phyloP scores from a whole-genome alignment of 2,329 filamentous ascomycete genomes.

The Daldinia sp. region DNA sequence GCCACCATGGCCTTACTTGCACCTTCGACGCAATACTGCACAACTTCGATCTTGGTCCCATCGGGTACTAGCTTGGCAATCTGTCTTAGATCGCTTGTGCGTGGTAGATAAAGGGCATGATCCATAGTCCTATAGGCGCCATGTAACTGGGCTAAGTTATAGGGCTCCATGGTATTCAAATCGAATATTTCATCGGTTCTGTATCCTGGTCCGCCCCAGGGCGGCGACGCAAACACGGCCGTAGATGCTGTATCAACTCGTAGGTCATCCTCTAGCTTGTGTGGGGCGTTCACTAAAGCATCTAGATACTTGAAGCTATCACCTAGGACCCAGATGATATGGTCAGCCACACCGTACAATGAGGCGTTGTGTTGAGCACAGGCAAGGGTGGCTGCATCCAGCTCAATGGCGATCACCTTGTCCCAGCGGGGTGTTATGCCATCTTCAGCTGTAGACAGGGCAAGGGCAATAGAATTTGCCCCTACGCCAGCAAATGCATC shows the following conservation, averaged over 20 bases:
- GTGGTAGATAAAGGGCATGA: slow-evolving; percentile 83
- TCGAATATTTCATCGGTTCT: slow-evolving; percentile 79
- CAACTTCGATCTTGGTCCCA: slow-evolving; percentile 73
- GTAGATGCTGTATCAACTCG: slow-evolving; percentile 58
- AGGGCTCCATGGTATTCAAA: slow-evolving; percentile 87
- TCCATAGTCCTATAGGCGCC: slow-evolving; percentile 69
- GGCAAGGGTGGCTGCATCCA: slow-evolving; percentile 80
- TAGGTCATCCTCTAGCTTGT: slow-evolving; percentile 50
- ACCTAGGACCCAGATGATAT: slow-evolving; percentile 87
- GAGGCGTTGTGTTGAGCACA: slow-evolving; percentile 94
- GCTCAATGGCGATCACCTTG: slow-evolving; percentile 89
- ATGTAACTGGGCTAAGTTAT: slow-evolving; percentile 75
- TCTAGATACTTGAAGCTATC: slow-evolving; percentile 84
- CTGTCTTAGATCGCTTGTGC: slow-evolving; percentile 85
- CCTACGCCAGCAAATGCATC: slow-evolving; percentile 94
- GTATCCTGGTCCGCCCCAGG: slow-evolving; percentile 71
- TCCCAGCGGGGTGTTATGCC: slow-evolving; percentile 76
- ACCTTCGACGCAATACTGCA: slow-evolving; percentile 92
- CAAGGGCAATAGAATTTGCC: slow-evolving; percentile 96
- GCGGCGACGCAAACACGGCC: slow-evolving; percentile 68
- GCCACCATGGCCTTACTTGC: slow-evolving; percentile 86
- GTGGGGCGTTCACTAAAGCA: slow-evolving; percentile 54
- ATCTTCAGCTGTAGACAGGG: slow-evolving; percentile 59
- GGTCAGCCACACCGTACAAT: slow-evolving; percentile 80
- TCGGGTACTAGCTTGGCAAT: slow-evolving; percentile 69